Base-by-base conservation (phyloP, 768 basidiomycete genomes). In the Mycena kentingensis region DNA sequence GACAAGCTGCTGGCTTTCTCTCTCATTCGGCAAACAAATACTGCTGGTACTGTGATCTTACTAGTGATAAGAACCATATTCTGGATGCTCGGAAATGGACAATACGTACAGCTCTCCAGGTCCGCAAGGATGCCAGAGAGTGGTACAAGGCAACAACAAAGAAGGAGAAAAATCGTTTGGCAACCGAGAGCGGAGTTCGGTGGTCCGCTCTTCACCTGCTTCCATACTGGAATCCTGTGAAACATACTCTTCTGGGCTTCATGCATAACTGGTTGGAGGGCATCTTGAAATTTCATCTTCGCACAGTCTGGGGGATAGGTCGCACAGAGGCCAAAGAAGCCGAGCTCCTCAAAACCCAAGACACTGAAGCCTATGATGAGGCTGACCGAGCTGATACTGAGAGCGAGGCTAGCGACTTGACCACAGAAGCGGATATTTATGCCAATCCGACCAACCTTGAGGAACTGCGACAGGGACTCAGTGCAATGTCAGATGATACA, bases 21-120 rank as follows among this genome's bases (percentile, higher is more conserved):
- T 46, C 41, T 11, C 45, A 52, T 46, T 31, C 46, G 16, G 46
- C 60, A 6, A 46, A 32, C 0, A 47, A 45, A 27, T 66, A 62
- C 34, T 66, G 65, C 47, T 58, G 58, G 5, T 59, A 50, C 28
- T 66, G 65, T 46, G 46, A 48, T 12, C 49, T 45, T 24, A 43
- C 19, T 2, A 28, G 22, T 1, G 41, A 52, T 10, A 54, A 63
- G 25, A 52, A 48, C 15, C 38, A 45, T n/a, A 38, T 52, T 51
- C 24, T 54, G 2, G 60, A 66, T 28, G 47, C 36, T 29, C 22
- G 32, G 21, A 26, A 18, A 11, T 69, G 63, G 65, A 27, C 21
- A n/a, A n/a, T 5, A 1, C 32, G 49, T 12, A 55, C 55, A 37
- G 55, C 25, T 10, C 4, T 35, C 1, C 54, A 57, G 12, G 53